These are phyloP conservation scores for Ophiosphaerella korrae DNA, from an alignment of 2,329 filamentous ascomycete genomes.

Conservation along the genomic window DNA sequence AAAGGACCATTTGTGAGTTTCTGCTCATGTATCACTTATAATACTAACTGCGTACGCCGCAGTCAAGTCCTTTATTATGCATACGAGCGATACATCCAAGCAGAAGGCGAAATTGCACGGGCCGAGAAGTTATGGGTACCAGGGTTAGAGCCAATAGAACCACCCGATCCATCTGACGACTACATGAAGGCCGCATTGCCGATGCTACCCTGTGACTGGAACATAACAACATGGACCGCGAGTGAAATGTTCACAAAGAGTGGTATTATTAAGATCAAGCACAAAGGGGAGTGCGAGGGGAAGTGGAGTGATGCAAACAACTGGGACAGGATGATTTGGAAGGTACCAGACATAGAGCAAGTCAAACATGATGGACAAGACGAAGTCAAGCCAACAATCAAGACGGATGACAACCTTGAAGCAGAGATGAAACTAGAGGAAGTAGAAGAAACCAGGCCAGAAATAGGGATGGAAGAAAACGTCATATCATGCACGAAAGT, in stretches of 20 bases:
- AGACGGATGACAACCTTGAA: too few relatives aligned
- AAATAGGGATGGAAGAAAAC: too few relatives aligned
- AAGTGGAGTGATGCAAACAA: not conserved
- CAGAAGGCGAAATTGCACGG: not conserved
- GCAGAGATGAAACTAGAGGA: too few relatives aligned
- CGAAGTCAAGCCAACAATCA: not conserved
- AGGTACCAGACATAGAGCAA: not conserved
- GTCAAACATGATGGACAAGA: not conserved
- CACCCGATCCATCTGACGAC: not conserved
- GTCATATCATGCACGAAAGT: not conserved
- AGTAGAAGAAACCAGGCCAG: too few relatives aligned
- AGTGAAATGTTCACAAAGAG: constrained; percentile 5
- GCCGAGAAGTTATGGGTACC: constrained; percentile 10
- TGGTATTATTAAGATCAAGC: not conserved
- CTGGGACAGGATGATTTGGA: constrained; percentile 5
- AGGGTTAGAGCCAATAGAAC: constrained; percentile 8
- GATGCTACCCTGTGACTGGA: not conserved
- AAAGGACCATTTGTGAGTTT: not conserved
- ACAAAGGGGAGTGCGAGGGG: not conserved
- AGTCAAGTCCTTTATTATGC: not conserved
- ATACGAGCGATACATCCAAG: constrained; percentile 5
- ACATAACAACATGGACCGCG: constrained; percentile 1
- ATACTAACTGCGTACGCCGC: not conserved
- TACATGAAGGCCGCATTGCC: not conserved
- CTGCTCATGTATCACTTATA: not conserved